Percentiles rank a stretch among this genome's conserved stretches.
These are phyloP conservation scores for Blastobotrys muscicola DNA, from an alignment of 805 yeast species.

Conservation along the genomic window DNA sequence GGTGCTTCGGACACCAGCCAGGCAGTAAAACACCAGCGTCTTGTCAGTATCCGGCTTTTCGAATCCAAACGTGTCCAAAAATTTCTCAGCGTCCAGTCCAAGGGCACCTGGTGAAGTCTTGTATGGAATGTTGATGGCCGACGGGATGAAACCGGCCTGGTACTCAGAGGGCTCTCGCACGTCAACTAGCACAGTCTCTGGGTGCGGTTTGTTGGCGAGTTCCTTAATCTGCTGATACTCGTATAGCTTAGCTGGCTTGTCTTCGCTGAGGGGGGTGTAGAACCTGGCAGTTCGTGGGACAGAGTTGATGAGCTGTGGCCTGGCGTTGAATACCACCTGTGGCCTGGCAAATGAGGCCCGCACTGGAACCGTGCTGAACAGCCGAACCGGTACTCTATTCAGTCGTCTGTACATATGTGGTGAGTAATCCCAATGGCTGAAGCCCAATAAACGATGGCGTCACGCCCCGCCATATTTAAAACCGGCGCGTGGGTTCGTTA, in stretches of 20 bases:
- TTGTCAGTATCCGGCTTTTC: conserved; percentile 63
- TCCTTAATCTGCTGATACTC: conserved; percentile 44
- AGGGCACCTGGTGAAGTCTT: conserved; percentile 90
- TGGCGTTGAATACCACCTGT: too few species aligned
- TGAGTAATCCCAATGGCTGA: too few species aligned
- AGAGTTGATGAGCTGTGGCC: conserved; percentile 1
- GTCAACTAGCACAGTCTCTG: conserved; percentile 58
- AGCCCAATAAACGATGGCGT: too few species aligned
- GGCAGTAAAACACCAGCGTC: conserved; percentile 81
- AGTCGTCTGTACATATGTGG: too few species aligned
- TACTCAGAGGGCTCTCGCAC: conserved; percentile 87
- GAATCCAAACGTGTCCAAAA: conserved; percentile 71
- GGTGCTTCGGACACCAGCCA: conserved; percentile 84
- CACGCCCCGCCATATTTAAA: too few species aligned
- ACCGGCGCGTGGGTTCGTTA: too few species aligned
- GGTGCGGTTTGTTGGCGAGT: conserved; percentile 37
- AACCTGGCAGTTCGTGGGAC: conserved; percentile 7
- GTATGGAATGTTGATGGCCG: conserved; percentile 79
- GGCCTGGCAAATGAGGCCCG: too few species aligned
- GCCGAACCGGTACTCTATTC: too few species aligned
- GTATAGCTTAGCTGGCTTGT: conserved; percentile 41
- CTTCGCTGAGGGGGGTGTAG: conserved; percentile 22
- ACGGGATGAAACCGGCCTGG: conserved; percentile 68
- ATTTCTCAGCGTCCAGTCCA: conserved; percentile 68
- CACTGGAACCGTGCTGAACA: too few species aligned